Evolutionary conservation across 2,329 filamentous ascomycete genomes (phyloP).

Genomic region (Fusarium chuoi): DNA sequence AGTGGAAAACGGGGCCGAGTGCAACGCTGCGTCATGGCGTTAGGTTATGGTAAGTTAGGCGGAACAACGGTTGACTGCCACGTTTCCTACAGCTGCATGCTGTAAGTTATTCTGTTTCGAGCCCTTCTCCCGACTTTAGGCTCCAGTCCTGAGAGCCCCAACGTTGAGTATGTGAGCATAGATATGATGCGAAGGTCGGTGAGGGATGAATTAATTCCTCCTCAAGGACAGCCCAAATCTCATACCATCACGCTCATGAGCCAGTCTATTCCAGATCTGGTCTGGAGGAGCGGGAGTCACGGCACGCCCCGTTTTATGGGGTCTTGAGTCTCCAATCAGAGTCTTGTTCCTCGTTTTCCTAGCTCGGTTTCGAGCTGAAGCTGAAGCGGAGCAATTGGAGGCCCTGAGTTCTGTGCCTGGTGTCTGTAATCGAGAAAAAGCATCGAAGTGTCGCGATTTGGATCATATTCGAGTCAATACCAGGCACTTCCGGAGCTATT

Average conservation of each 20-base stretch:
- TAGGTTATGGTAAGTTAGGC: background rate
- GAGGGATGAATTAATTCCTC: background rate
- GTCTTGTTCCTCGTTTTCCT: conserved; percentile 4
- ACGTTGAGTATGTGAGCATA: background rate
- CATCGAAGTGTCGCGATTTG: background rate
- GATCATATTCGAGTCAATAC: background rate
- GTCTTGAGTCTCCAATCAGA: conserved; percentile 30
- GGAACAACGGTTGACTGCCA: conserved; percentile 23
- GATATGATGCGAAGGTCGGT: background rate
- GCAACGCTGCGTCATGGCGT: conserved; percentile 35
- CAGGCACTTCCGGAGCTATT: background rate
- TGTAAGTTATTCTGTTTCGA: conserved; percentile 5
- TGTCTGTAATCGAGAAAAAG: background rate
- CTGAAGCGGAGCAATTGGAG: background rate
- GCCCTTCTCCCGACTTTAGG: conserved; percentile 1
- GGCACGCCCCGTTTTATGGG: conserved; percentile 33
- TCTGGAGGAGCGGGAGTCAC: conserved; percentile 40
- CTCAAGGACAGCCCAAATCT: background rate
- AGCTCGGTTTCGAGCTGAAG: conserved; percentile 9
- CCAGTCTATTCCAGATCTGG: conserved; percentile 22
- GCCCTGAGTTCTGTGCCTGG: background rate
- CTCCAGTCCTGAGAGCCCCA: background rate
- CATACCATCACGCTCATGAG: conserved; percentile 4
- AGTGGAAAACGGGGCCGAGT: conserved; percentile 24
- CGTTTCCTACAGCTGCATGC: conserved; percentile 22